These are phyloP conservation scores for Cutaneotrichosporon sp. DNA, from an alignment of 1,284 basidiomycete species.

Conservation along the genomic window DNA sequence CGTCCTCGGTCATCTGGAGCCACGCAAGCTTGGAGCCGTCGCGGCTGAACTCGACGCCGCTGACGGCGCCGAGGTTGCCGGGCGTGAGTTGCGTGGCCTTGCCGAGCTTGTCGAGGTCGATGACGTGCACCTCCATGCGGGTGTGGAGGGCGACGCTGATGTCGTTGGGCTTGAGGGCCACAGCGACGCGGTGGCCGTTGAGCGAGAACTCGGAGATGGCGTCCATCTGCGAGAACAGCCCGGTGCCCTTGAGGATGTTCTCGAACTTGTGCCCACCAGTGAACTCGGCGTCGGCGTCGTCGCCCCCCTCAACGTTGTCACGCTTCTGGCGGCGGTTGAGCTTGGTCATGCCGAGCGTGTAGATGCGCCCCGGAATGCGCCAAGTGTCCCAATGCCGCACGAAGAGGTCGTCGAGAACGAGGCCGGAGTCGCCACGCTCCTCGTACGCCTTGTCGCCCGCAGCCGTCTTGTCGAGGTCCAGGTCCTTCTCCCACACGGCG, in stretches of 20 bases:
- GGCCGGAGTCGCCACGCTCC: slow-evolving; percentile 68
- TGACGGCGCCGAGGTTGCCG: slow-evolving; percentile 78
- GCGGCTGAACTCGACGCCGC: slow-evolving; percentile 66
- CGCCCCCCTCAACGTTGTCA: too few relatives aligned
- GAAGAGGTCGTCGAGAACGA: slow-evolving; percentile 75
- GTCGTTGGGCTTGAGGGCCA: slow-evolving; percentile 77
- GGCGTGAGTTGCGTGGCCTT: slow-evolving; percentile 62
- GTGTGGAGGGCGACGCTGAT: slow-evolving; percentile 65
- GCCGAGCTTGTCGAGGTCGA: slow-evolving; percentile 35
- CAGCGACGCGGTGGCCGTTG: slow-evolving; percentile 67
- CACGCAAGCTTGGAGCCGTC: slow-evolving; percentile 75
- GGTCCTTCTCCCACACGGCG: slow-evolving; percentile 68
- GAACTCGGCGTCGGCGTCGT: slow-evolving; percentile 12
- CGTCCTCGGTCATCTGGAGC: slow-evolving; percentile 81
- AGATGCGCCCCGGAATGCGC: slow-evolving; percentile 67
- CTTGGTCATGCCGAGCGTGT: slow-evolving; percentile 37
- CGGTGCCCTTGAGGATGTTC: slow-evolving; percentile 65
- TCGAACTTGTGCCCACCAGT: slow-evolving; percentile 56
- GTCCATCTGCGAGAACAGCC: slow-evolving; percentile 65
- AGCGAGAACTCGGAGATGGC: slow-evolving; percentile 69
- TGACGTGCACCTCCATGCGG: slow-evolving; percentile 53
- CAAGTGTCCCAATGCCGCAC: slow-evolving; percentile 89
- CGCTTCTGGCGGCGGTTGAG: slow-evolving; percentile 56
- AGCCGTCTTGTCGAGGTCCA: slow-evolving; percentile 65
- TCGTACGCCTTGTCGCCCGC: slow-evolving; percentile 70